Evolutionary conservation across 2,329 filamentous ascomycete genomes (phyloP).

Genomic region (Pyricularia sp.): DNA sequence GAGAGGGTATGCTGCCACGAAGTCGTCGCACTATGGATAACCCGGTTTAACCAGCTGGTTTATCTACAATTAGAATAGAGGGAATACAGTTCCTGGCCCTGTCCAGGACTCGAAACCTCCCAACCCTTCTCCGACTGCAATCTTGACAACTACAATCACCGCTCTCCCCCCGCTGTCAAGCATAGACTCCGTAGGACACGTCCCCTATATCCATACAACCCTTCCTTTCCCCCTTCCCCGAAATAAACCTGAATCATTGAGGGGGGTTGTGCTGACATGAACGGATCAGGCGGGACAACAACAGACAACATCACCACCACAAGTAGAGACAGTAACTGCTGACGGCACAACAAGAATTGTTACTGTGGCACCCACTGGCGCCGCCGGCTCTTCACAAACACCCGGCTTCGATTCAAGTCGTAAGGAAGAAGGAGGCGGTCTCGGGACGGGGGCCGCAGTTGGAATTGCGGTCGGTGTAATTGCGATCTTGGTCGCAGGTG

Average conservation of each 20-base stretch:
- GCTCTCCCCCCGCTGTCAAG: not conserved
- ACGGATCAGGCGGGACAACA: not conserved
- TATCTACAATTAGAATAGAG: not conserved
- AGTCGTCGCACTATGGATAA: not conserved
- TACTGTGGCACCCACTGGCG: conserved; percentile 35
- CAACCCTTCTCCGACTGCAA: not conserved
- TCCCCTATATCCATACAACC: not conserved
- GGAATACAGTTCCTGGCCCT: not conserved
- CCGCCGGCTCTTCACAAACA: conserved; percentile 8
- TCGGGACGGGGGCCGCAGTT: conserved; percentile 38
- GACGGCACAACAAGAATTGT: conserved; percentile 45
- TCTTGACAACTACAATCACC: not conserved
- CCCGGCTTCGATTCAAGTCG: conserved; percentile 4
- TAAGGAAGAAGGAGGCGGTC: conserved; percentile 16
- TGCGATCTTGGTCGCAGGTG: conserved; percentile 15
- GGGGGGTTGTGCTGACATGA: not conserved
- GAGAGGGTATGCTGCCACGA: not conserved
- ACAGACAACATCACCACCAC: not conserved
- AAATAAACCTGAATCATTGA: not conserved
- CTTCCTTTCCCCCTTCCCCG: not conserved
- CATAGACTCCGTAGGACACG: not conserved
- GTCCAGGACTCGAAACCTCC: not conserved
- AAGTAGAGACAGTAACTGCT: conserved; percentile 43
- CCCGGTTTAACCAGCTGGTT: not conserved
- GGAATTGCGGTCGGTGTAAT: conserved; percentile 43